A percentile compares a stretch with the other conserved stretches of the same genome.
These are phyloP conservation scores for Umbelopsis sp. DNA, from an alignment of 371 early-diverging fungal genomes.

Conservation along the genomic window DNA sequence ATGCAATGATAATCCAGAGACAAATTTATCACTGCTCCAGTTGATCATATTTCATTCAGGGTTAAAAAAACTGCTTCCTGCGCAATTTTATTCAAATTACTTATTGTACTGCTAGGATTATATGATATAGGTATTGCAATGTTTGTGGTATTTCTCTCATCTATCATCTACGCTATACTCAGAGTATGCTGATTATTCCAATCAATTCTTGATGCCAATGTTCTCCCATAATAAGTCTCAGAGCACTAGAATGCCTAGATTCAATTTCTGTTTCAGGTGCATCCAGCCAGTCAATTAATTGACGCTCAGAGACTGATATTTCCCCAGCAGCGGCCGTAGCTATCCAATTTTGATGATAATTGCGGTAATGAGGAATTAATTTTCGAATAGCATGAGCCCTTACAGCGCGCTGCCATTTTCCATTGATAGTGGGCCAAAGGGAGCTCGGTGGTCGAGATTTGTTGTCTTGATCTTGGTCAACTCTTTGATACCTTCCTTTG, in stretches of 20 bases:
- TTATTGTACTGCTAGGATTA: too few species aligned
- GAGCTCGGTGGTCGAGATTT: background rate
- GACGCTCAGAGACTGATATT: too few species aligned
- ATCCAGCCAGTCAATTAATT: background rate
- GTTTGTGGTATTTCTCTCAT: too few species aligned
- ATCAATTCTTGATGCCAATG: background rate
- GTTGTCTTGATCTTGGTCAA: background rate
- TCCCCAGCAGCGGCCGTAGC: too few species aligned
- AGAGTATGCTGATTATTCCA: background rate
- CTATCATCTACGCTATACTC: too few species aligned
- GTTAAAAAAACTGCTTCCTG: too few species aligned
- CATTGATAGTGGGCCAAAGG: background rate
- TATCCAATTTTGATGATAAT: background rate
- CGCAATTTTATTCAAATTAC: too few species aligned
- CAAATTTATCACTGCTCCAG: too few species aligned
- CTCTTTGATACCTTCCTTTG: background rate
- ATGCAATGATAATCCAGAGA: too few species aligned
- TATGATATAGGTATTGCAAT: too few species aligned
- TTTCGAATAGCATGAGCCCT: background rate
- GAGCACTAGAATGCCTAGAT: background rate
- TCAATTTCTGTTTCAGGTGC: background rate
- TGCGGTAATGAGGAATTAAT: background rate
- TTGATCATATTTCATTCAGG: too few species aligned
- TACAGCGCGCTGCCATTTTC: background rate
- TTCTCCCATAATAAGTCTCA: background rate